Conservation (phyloP, 768 basidiomycete species). For the Wakefieldia striispora region DNA sequence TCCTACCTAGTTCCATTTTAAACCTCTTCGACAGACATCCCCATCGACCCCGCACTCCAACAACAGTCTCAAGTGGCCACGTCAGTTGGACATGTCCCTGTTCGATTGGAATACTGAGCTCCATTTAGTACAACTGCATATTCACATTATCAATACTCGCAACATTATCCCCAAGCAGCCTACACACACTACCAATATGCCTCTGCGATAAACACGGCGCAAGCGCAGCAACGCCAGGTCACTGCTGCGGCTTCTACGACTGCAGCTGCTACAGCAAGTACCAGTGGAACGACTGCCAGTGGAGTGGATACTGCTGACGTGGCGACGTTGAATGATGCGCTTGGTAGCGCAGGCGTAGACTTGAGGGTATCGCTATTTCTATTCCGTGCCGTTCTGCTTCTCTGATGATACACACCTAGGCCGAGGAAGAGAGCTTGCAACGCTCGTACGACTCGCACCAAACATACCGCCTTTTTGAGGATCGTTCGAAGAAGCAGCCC, state of each 20-base stretch:
- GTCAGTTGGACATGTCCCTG: conserved; percentile 29
- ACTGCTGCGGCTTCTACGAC: conserved; percentile 13
- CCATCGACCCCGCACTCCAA: conserved; percentile 68
- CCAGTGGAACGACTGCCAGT: conserved; percentile 25
- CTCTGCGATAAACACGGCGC: conserved; percentile 27
- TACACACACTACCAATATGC: conserved; percentile 46
- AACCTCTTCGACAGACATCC: conserved; percentile 44
- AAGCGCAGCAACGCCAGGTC: conserved; percentile 32
- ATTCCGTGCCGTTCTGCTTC: not conserved
- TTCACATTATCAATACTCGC: conserved; percentile 44
- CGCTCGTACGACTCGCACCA: conserved; percentile 61
- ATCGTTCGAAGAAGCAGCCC: conserved; percentile 78
- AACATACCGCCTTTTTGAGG: conserved; percentile 65
- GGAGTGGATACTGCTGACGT: conserved; percentile 67
- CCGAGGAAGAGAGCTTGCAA: conserved; percentile 82
- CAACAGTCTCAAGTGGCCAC: conserved; percentile 50
- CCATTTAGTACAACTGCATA: conserved; percentile 44
- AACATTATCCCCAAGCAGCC: conserved; percentile 36
- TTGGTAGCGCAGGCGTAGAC: conserved; percentile 86
- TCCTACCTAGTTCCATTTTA: not conserved
- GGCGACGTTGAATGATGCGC: conserved; percentile 76
- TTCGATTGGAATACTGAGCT: conserved; percentile 3
- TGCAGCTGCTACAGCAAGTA: conserved; percentile 15
- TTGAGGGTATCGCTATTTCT: conserved; percentile 51
- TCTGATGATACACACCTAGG: conserved; percentile 43